Evolutionary conservation across 129 eudicot species (phyloP).

Genomic region (Cynara cardunculus): DNA sequence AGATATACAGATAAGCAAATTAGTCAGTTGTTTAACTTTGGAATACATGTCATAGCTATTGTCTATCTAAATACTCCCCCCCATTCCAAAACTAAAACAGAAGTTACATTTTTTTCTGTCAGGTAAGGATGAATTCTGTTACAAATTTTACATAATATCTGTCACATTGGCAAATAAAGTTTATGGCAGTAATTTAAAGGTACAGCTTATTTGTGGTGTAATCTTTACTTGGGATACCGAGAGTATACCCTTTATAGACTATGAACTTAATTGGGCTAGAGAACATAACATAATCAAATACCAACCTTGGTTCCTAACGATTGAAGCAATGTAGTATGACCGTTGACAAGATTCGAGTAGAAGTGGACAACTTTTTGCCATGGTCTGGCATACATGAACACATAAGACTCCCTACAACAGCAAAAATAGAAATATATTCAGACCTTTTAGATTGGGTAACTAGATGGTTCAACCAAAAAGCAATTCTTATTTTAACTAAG

Average conservation of each 20-base stretch:
- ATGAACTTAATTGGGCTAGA: background rate
- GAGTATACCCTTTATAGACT: background rate
- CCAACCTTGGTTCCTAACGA: constrained; percentile 62
- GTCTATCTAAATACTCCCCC: too few relatives aligned
- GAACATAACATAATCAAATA: background rate
- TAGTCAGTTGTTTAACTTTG: too few relatives aligned
- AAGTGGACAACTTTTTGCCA: constrained; percentile 70
- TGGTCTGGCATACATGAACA: constrained; percentile 80
- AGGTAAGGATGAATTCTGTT: too few relatives aligned
- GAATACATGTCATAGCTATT: too few relatives aligned
- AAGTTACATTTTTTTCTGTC: too few relatives aligned
- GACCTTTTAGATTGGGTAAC: background rate
- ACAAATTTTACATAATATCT: too few relatives aligned
- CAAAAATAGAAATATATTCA: background rate
- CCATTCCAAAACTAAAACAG: too few relatives aligned
- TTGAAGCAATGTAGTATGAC: constrained; percentile 39
- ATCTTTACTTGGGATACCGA: background rate
- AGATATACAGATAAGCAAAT: too few relatives aligned
- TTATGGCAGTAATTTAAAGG: background rate
- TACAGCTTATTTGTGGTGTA: background rate
- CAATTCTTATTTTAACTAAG: too few relatives aligned
- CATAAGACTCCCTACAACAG: constrained; percentile 70
- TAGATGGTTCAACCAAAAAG: too few relatives aligned
- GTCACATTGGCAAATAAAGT: background rate
- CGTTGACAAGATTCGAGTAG: constrained; percentile 64